These are phyloP conservation scores for Boletus rex-veris DNA, from an alignment of 768 basidiomycete species.

Conservation along the genomic window DNA sequence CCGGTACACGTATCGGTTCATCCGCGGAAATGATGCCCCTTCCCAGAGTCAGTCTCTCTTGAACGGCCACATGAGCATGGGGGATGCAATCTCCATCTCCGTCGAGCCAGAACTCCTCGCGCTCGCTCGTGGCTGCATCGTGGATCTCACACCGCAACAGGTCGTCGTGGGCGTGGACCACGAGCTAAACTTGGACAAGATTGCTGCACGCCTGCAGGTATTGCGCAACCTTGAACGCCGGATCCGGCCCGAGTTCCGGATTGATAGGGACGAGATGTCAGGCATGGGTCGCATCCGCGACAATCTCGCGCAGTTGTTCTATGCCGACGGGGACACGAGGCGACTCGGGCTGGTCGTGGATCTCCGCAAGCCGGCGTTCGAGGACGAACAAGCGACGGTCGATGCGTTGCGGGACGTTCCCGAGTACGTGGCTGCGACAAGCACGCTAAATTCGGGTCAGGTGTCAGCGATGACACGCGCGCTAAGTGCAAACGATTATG, in stretches of 20 bases:
- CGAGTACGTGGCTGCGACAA: conserved; percentile 32
- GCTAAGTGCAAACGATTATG: conserved; percentile 81
- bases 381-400: conserved; percentile 25
- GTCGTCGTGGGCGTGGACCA: conserved; percentile 85
- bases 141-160: conserved; percentile 58
- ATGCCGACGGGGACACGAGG: conserved; percentile 65
- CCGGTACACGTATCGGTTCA: conserved; percentile 74
- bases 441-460: conserved; percentile 69
- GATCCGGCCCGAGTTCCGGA: conserved; percentile 56
- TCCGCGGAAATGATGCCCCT: conserved; percentile 29
- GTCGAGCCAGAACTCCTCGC: conserved; percentile 86
- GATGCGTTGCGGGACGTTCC: conserved; percentile 19
- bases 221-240: conserved; percentile 14
- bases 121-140: conserved; percentile 77
- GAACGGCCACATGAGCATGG: conserved; percentile 71
- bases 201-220: conserved; percentile 39
- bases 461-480: conserved; percentile 66
- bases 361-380: conserved; percentile 65
- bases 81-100: conserved; percentile 85
- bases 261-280: conserved; percentile 92
- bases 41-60: conserved; percentile 41
- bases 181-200: conserved; percentile 49
- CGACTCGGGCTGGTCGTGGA: conserved; percentile 81
- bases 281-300: conserved; percentile 88
- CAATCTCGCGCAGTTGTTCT: conserved; percentile 88